Evolutionary conservation across 345 rosid genomes (phyloP).

Genomic region (Eucalyptus microcorys): DNA sequence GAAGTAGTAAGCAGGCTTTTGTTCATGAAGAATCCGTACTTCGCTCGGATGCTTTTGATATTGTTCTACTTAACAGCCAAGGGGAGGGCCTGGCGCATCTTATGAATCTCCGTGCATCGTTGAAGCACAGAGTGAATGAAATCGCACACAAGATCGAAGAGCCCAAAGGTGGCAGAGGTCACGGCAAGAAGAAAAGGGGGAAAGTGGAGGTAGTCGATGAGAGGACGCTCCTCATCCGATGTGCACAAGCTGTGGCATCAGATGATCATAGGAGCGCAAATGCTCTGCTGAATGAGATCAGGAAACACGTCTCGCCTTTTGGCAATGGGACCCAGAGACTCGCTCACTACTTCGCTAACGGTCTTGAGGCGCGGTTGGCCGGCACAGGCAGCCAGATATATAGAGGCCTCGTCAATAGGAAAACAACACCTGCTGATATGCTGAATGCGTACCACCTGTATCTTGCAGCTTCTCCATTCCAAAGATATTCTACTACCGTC

Average conservation of each 20-base stretch:
- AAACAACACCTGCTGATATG: not conserved
- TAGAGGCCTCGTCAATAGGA: constrained; percentile 2
- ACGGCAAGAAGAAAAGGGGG: not conserved
- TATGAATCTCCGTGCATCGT: not conserved
- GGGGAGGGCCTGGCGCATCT: not conserved
- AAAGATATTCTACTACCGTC: not conserved
- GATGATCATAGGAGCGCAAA: constrained; percentile 1
- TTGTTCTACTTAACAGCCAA: not conserved
- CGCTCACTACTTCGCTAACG: not conserved
- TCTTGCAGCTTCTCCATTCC: not conserved
- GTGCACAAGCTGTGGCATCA: constrained; percentile 21
- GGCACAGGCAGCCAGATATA: not conserved
- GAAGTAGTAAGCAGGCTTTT: not conserved
- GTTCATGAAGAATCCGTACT: not conserved
- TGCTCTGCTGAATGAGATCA: not conserved
- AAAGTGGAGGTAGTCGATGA: constrained; percentile 5
- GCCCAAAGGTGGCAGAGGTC: not conserved
- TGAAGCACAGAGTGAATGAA: not conserved
- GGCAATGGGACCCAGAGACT: not conserved
- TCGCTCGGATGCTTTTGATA: not conserved
- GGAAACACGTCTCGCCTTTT: not conserved
- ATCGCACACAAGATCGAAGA: not conserved
- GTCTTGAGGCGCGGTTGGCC: not conserved
- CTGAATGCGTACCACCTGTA: not conserved
- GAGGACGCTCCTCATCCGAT: constrained; percentile 6